These are phyloP conservation scores for Ocimum tenuiflorum DNA, from an alignment of 257 asterid genomes.

Conservation along the genomic window DNA sequence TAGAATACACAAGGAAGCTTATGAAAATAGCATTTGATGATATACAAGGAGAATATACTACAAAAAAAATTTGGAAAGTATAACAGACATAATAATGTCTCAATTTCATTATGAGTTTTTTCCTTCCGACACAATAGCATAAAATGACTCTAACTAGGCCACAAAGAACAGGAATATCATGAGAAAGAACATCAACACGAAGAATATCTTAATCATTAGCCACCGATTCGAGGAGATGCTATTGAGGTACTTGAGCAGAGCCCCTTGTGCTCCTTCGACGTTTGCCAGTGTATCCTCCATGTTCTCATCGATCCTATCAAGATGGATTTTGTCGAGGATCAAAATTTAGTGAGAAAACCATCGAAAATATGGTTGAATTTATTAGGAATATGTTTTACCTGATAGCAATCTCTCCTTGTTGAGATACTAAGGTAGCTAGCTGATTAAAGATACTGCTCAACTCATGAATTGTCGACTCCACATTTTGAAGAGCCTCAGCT, in stretches of 20 bases:
- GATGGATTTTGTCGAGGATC: slow-evolving; percentile 10
- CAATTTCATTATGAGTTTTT: slow-evolving; percentile 12
- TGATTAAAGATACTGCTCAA: slow-evolving; percentile 79
- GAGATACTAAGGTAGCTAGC: slow-evolving; percentile 84
- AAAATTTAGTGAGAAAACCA: neutral
- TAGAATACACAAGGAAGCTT: neutral
- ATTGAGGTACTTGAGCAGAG: slow-evolving; percentile 78
- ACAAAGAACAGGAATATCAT: slow-evolving; percentile 90
- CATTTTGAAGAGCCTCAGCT: slow-evolving; percentile 91
- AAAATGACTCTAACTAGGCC: slow-evolving; percentile 38
- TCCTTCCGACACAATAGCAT: neutral
- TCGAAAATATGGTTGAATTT: neutral
- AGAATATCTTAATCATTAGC: slow-evolving; percentile 95
- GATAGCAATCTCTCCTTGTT: slow-evolving; percentile 94
- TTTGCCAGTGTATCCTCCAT: slow-evolving; percentile 78
- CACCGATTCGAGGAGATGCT: slow-evolving; percentile 93
- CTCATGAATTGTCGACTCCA: slow-evolving; percentile 88
- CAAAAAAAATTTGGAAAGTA: neutral
- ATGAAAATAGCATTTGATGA: neutral
- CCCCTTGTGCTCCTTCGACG: slow-evolving; percentile 93
- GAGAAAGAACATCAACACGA: slow-evolving; percentile 78
- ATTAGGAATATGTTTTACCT: slow-evolving; percentile 33
- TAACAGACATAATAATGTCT: slow-evolving; percentile 3
- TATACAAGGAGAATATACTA: slow-evolving; percentile 20
- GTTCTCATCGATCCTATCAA: slow-evolving; percentile 80